Percentiles rank a stretch among this genome's conserved stretches.
Conservation (phyloP, 139 green algal genomes). For the Chlamydomonas sp. region DNA sequence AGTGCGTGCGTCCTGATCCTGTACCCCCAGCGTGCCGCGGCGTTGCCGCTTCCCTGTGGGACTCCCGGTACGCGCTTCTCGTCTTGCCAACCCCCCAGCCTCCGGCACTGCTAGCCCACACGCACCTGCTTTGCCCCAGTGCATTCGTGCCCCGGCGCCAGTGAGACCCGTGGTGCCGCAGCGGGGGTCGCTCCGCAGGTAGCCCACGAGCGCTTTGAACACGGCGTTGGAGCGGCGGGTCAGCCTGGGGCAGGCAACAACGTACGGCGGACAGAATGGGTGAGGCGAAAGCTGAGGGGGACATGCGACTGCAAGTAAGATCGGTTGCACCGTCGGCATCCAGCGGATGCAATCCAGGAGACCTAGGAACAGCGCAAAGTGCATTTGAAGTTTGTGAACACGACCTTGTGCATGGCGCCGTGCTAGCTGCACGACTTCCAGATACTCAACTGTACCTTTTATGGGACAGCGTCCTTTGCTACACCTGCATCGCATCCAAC, state of each 20-base stretch:
- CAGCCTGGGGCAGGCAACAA: not conserved
- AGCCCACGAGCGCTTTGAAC: constrained; percentile 55
- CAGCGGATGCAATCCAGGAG: too few species aligned
- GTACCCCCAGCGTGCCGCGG: too few species aligned
- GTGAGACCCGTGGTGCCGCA: constrained; percentile 21
- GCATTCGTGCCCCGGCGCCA: constrained; percentile 60
- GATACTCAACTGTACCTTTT: not conserved
- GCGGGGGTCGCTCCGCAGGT: constrained; percentile 41
- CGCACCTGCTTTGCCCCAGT: constrained; percentile 83
- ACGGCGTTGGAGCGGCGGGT: constrained; percentile 26
- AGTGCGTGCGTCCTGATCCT: too few species aligned
- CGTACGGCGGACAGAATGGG: too few species aligned
- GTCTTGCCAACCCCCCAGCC: not conserved
- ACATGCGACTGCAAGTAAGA: not conserved
- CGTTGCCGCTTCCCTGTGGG: too few species aligned
- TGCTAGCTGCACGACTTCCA: not conserved
- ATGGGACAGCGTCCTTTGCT: not conserved
- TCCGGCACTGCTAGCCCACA: not conserved
- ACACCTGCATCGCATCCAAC: not conserved
- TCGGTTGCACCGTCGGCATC: too few species aligned
- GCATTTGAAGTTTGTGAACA: too few species aligned
- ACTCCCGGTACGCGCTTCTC: not conserved
- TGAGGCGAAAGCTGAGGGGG: not conserved
- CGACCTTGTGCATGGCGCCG: not conserved
- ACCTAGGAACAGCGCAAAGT: too few species aligned